Base-by-base conservation (phyloP, 495 filamentous ascomycete species). In the Coniosporium apollinis region DNA sequence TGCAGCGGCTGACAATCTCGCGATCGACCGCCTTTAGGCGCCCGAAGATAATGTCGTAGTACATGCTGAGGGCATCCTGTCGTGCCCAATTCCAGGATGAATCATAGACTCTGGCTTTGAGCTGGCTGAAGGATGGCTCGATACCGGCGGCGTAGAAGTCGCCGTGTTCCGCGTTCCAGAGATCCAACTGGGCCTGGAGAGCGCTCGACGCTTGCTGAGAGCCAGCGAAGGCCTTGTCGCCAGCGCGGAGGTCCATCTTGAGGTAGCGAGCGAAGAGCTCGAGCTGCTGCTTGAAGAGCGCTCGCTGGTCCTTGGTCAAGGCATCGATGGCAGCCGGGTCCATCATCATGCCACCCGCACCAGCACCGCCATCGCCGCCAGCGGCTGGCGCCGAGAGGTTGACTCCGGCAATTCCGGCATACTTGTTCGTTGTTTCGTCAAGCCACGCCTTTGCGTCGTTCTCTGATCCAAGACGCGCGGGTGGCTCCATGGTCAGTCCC, bases 51-150 rank as follows among this genome's bases (percentile, higher is more conserved):
- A 99, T 92, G 52, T 99, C 91, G 58, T 84, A 99, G 64, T 85
- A 99, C 89, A 99, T 99, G 63, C 72, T 82, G 25, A 96, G 67
- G 24, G 86, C 89, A 58, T 99, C 89, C 51, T 96, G 91, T 34
- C 89, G 79, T 21, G 82, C 89, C 89, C 89, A 99, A 55, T 99
- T 99, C 89, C 89, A 99, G 1, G 83, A 89, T 0, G 89, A 96
- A 55, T 99, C 89, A 59, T 96, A 99, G 10, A 92, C 74, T 55
- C 89, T 76, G 13, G 89, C 87, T 57, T 99, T 99, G 13, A 96
- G 69, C 2, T 79, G 62, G 50, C 81, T 86, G 56, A 99, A 99
- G 4, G 82, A 70, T 0, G 89, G 91, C 53, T 92, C 84, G 45
- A 99, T 96, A 30, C 89, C 89, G 10, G 74, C 62, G 4, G 89